Percentiles rank a stretch among this genome's conserved stretches.
Evolutionary conservation across 139 green algal genomes (phyloP).

Genomic region (Ettlia oleoabundans): DNA sequence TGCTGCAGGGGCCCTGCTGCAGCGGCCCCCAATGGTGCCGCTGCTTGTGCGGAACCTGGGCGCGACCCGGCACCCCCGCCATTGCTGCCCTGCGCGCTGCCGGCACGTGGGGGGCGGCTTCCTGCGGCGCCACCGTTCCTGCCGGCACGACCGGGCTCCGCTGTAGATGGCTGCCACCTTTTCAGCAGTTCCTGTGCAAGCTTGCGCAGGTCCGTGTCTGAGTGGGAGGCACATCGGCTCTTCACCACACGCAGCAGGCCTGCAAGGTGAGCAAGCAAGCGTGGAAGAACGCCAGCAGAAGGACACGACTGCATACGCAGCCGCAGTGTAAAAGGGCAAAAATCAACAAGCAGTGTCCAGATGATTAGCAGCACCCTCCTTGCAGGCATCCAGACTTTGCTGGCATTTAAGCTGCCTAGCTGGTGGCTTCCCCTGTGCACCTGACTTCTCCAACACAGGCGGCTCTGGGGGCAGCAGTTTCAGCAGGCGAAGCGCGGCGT

Average conservation of each 20-base stretch:
- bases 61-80: too few relatives aligned
- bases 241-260: slow-evolving; percentile 13
- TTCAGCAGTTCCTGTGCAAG: slow-evolving; percentile 15
- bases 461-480: background rate
- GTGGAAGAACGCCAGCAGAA: background rate
- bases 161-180: slow-evolving; percentile 3
- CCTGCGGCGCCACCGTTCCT: background rate
- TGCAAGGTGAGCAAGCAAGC: background rate
- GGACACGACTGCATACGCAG: background rate
- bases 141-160: background rate
- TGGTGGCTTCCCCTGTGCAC: too few relatives aligned
- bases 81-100: too few relatives aligned
- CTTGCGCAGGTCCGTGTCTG: slow-evolving; percentile 41
- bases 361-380: too few relatives aligned
- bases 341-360: too few relatives aligned
- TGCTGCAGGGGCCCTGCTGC: too few relatives aligned
- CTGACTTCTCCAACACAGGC: background rate
- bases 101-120: too few relatives aligned
- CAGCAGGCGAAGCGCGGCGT: slow-evolving; percentile 34
- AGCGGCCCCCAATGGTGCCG: too few relatives aligned
- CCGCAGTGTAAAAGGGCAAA: too few relatives aligned
- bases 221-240: slow-evolving; percentile 1
- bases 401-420: too few relatives aligned
- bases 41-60: too few relatives aligned
- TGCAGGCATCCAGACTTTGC: too few relatives aligned